Evolutionary conservation across 2,329 filamentous ascomycete species (phyloP).

Genomic region (Metarhizium robertsii): DNA sequence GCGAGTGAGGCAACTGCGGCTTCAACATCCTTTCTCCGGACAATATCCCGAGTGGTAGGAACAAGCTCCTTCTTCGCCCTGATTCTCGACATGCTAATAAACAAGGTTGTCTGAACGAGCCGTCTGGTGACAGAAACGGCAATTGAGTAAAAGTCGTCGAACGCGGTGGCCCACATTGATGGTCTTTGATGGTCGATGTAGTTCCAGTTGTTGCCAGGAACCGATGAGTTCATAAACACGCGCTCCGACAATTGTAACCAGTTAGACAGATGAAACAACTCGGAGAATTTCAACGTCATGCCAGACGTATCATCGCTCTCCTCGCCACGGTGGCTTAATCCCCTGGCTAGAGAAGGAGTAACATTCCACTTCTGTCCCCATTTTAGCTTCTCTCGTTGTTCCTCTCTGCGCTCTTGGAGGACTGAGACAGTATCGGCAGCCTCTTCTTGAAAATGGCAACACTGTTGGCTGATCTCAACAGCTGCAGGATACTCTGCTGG

Average conservation of each 20-base stretch:
- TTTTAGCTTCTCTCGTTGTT: slow-evolving; percentile 45
- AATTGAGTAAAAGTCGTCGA: slow-evolving; percentile 67
- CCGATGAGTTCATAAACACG: slow-evolving; percentile 66
- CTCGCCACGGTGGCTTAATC: slow-evolving; percentile 13
- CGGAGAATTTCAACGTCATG: slow-evolving; percentile 35
- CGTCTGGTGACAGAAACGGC: slow-evolving; percentile 58
- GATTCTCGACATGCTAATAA: slow-evolving; percentile 61
- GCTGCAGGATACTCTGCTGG: slow-evolving; percentile 60
- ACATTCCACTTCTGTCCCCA: slow-evolving; percentile 63
- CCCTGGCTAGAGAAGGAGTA: slow-evolving; percentile 27
- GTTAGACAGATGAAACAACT: slow-evolving; percentile 46
- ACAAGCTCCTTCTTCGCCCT: slow-evolving; percentile 34
- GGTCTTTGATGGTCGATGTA: slow-evolving; percentile 52
- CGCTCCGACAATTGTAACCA: slow-evolving; percentile 57
- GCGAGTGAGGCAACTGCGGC: slow-evolving; percentile 40
- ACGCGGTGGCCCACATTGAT: slow-evolving; percentile 62
- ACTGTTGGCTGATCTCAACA: slow-evolving; percentile 58
- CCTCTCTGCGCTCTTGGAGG: slow-evolving; percentile 55
- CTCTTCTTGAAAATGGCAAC: slow-evolving; percentile 55
- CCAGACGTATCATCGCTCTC: background rate
- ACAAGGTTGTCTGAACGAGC: slow-evolving; percentile 59
- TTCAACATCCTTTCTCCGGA: slow-evolving; percentile 36
- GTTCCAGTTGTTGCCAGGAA: slow-evolving; percentile 59
- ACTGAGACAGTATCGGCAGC: slow-evolving; percentile 57
- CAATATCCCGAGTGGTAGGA: slow-evolving; percentile 19